A percentile compares a stretch with the other conserved stretches of the same genome.
These are phyloP conservation scores for Botrytis sinoallii DNA, from an alignment of 2,329 filamentous ascomycete species.

Conservation along the genomic window DNA sequence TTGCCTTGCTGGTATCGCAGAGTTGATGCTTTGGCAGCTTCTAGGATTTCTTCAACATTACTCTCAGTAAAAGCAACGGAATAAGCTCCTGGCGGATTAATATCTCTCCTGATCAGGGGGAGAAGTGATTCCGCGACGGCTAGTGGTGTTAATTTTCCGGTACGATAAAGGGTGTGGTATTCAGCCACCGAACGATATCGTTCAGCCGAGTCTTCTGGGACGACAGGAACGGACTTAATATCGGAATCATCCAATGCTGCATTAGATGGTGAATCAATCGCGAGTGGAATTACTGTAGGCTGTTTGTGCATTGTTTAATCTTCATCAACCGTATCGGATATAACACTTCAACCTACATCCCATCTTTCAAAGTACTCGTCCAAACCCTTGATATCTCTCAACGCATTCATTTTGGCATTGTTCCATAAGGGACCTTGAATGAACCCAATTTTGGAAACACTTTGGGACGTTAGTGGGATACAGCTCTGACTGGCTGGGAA, in stretches of 20 bases:
- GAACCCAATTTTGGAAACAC: constrained; percentile 56
- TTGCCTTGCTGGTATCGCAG: constrained; percentile 65
- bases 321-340: neutral
- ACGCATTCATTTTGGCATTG: constrained; percentile 57
- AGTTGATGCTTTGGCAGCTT: constrained; percentile 70
- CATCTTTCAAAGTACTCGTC: constrained; percentile 46
- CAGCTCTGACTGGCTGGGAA: neutral
- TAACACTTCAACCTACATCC: constrained; percentile 42
- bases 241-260: constrained; percentile 39
- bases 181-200: constrained; percentile 70
- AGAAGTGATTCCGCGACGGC: constrained; percentile 70
- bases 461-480: neutral
- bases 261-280: constrained; percentile 27
- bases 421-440: constrained; percentile 66
- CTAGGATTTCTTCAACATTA: constrained; percentile 58
- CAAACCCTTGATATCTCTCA: constrained; percentile 48
- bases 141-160: constrained; percentile 66
- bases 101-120: constrained; percentile 63
- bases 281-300: constrained; percentile 56
- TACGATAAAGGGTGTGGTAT: constrained; percentile 72
- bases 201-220: constrained; percentile 43
- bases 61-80: constrained; percentile 70
- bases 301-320: constrained; percentile 32
- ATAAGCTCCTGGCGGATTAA: constrained; percentile 55
- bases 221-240: constrained; percentile 42